phyloP scores from a whole-genome alignment of 306 rosid species.

The Clitoria ternatea region DNA sequence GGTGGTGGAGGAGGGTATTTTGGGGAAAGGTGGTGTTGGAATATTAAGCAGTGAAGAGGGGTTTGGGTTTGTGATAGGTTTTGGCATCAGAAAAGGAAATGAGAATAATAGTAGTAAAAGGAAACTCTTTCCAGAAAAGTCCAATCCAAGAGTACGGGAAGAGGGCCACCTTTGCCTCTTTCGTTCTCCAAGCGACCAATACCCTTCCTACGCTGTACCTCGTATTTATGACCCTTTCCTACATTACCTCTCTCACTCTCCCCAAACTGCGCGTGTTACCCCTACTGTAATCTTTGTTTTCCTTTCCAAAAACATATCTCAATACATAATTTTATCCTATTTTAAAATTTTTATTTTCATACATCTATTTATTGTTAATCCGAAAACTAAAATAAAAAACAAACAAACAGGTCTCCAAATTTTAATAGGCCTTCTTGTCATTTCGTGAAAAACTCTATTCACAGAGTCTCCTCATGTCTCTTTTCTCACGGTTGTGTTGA shows the following conservation, averaged over 20 bases:
- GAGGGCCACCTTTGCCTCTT: constrained; percentile 84
- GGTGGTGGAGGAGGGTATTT: constrained; percentile 11
- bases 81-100: constrained; percentile 53
- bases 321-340: too few relatives aligned
- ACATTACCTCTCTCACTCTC: constrained; percentile 32
- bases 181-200: constrained; percentile 57
- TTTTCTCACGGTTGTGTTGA: too few relatives aligned
- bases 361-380: too few relatives aligned
- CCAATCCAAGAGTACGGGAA: constrained; percentile 99
- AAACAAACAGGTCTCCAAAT: too few relatives aligned
- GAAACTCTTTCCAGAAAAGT: constrained; percentile 65
- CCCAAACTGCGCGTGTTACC: constrained; percentile 14
- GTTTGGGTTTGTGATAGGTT: constrained; percentile 17
- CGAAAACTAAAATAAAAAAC: too few relatives aligned
- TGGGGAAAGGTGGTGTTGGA: constrained; percentile 16
- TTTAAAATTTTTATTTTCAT: too few relatives aligned
- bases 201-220: constrained; percentile 51
- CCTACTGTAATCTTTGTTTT: neutral
- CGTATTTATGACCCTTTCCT: constrained; percentile 45
- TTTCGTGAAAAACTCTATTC: too few relatives aligned
- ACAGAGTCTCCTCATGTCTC: too few relatives aligned
- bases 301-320: neutral
- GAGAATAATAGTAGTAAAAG: constrained; percentile 57
- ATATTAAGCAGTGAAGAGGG: neutral
- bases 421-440: too few relatives aligned